These are phyloP conservation scores for Rosa persica DNA, from an alignment of 306 rosid genomes.

Conservation along the genomic window DNA sequence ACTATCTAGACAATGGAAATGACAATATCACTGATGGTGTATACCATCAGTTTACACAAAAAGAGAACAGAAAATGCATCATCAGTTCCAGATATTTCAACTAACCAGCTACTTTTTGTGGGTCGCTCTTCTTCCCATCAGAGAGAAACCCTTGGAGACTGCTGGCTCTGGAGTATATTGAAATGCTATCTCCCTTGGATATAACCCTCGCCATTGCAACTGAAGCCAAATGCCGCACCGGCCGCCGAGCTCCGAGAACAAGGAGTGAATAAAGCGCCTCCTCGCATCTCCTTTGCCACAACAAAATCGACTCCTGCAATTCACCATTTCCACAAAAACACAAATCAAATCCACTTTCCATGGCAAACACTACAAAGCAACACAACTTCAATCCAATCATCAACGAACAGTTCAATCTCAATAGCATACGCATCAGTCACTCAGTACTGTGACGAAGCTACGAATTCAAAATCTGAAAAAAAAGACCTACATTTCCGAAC, in stretches of 20 bases:
- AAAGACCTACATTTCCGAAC: background rate
- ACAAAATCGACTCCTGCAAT: slow-evolving; percentile 74
- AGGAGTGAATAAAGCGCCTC: slow-evolving; percentile 84
- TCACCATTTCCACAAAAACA: slow-evolving; percentile 8
- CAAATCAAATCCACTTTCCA: background rate
- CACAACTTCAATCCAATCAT: background rate
- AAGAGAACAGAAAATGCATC: slow-evolving; percentile 1
- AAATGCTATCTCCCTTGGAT: slow-evolving; percentile 83
- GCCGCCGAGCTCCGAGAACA: slow-evolving; percentile 86
- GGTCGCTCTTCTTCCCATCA: slow-evolving; percentile 81
- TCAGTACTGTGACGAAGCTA: background rate
- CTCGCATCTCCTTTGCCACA: slow-evolving; percentile 97
- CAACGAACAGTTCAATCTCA: slow-evolving; percentile 8
- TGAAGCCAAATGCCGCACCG: slow-evolving; percentile 94
- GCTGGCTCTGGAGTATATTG: slow-evolving; percentile 91
- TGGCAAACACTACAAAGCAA: background rate
- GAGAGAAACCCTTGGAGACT: slow-evolving; percentile 97
- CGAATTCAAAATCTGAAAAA: background rate
- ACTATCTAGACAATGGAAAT: background rate
- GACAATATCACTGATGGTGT: background rate
- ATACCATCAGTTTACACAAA: background rate
- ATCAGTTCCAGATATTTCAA: slow-evolving; percentile 9
- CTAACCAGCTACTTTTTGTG: slow-evolving; percentile 87
- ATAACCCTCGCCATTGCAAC: slow-evolving; percentile 85
- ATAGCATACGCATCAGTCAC: background rate